phyloP scores from a whole-genome alignment of 805 yeast species.

The Kodamaea sagamina region DNA sequence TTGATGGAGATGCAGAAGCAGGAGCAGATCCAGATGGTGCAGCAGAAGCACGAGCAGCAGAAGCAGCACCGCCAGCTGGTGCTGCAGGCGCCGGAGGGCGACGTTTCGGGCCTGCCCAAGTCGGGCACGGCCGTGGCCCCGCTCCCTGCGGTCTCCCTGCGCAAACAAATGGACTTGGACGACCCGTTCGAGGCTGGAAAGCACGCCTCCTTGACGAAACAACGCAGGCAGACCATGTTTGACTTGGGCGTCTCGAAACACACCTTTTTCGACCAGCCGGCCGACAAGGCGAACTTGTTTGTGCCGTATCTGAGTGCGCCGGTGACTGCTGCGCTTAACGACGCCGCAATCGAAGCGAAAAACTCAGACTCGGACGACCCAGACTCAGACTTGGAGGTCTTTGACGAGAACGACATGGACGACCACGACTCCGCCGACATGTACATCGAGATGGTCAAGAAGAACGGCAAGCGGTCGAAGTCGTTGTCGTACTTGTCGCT shows the following conservation, averaged over 20 bases:
- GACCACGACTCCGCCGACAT: constrained; percentile 35
- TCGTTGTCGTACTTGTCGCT: constrained; percentile 58
- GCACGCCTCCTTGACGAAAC: constrained; percentile 36
- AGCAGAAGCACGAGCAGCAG: constrained; percentile 9
- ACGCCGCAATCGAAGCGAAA: constrained; percentile 13
- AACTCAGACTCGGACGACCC: constrained; percentile 39
- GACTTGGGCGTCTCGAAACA: constrained; percentile 49
- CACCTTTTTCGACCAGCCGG: constrained; percentile 43
- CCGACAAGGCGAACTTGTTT: constrained; percentile 45
- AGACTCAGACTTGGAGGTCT: constrained; percentile 51
- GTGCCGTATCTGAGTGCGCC: constrained; percentile 79
- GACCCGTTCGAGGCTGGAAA: constrained; percentile 40
- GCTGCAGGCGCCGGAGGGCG: constrained; percentile 1
- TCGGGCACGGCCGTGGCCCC: constrained; percentile 9
- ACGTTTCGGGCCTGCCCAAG: constrained; percentile 12
- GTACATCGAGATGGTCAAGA: constrained; percentile 43
- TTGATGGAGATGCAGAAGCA: constrained; percentile 56
- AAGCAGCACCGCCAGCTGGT: constrained; percentile 25
- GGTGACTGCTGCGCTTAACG: constrained; percentile 66
- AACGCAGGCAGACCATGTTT: constrained; percentile 55
- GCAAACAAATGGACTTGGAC: constrained; percentile 15
- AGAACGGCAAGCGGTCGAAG: constrained; percentile 59
- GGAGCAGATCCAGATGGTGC: constrained; percentile 13
- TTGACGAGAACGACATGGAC: constrained; percentile 42
- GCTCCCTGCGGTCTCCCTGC: constrained; percentile 12